Base-by-base conservation (phyloP, 371 early-diverging fungal species). In the Gilbertella persicaria region DNA sequence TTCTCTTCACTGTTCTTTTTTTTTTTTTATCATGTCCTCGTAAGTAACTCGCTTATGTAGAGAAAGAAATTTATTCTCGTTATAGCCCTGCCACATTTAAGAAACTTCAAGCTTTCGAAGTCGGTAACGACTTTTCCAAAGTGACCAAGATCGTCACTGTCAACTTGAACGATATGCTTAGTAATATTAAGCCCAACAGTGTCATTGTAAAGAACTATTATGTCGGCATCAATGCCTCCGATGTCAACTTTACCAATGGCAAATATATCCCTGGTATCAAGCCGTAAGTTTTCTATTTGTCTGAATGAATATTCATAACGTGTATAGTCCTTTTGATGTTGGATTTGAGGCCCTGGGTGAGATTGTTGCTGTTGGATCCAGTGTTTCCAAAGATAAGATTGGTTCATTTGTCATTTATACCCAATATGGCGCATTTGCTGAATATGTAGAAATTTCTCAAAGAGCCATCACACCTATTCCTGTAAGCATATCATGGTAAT, bases 201-300 rank as follows among this genome's bases (percentile, higher is more conserved):
- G 71, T 82, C 14, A 55, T 81, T 36, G 69, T 80, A 36, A 69
- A 74, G 63, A 66, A 66, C 45, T 42, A 58, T 35, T 69, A 79
- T 50, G 62, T 78, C n/a, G 85, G 80, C 51, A 75, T 83, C 63
- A 83, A 85, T 47, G 85, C 85, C 25, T 69, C 72, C 6, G 85
- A 85, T 58, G 68, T 80, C 37, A 83, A 83, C 53, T 85, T 62
- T 46, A 77, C 83, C 41, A 78, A 82, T 17, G 85, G 78, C 12
- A 73, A 82, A 45, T 85, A 85, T 45, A 73, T 75, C 49, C 78
- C 82, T 25, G 66, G 45, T 23, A 62, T 73, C 21, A 73, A 79
- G 51, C 85, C 85, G 83, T 78, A 62, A 63, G 77, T 61, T 12
- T 13, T 12, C 17, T 20, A 13, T 28, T 3, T 20, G 29, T 26